phyloP scores from a whole-genome alignment of 164 flowering plant species.

The Tetrastigma voinierianum region DNA sequence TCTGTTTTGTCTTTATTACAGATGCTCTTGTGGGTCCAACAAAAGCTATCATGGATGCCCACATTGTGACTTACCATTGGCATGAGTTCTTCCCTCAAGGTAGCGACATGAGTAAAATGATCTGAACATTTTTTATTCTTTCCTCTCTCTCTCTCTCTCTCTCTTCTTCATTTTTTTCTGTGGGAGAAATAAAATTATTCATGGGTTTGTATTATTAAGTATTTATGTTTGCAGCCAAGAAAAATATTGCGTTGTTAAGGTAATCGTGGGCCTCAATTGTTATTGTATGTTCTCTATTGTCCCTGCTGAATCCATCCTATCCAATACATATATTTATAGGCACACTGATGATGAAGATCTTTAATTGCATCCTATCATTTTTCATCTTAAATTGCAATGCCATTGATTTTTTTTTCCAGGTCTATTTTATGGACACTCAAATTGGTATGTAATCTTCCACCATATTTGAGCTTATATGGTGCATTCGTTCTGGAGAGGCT shows the following conservation, averaged over 20 bases:
- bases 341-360: no score
- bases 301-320: not conserved
- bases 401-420: constrained; percentile 40
- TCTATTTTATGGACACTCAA: constrained; percentile 93
- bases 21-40: constrained; percentile 88
- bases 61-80: constrained; percentile 49
- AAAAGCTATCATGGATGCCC: constrained; percentile 58
- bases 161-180: not conserved
- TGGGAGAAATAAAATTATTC: not conserved
- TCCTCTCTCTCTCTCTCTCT: no score
- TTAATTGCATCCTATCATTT: not conserved
- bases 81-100: constrained; percentile 93
- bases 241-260: constrained; percentile 79
- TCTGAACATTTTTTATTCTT: no score
- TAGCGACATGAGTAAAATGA: constrained; percentile 20
- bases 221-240: constrained; percentile 58
- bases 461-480: constrained; percentile 87
- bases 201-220: not conserved
- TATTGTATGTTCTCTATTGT: constrained; percentile 47
- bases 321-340: not conserved
- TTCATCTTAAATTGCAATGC: not conserved
- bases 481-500: constrained; percentile 98
- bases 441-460: constrained; percentile 99
- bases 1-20: constrained; percentile 22
- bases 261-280: constrained; percentile 83